Evolutionary conservation across 768 basidiomycete genomes (phyloP).

Genomic region (Panaeolus cyanescens): DNA sequence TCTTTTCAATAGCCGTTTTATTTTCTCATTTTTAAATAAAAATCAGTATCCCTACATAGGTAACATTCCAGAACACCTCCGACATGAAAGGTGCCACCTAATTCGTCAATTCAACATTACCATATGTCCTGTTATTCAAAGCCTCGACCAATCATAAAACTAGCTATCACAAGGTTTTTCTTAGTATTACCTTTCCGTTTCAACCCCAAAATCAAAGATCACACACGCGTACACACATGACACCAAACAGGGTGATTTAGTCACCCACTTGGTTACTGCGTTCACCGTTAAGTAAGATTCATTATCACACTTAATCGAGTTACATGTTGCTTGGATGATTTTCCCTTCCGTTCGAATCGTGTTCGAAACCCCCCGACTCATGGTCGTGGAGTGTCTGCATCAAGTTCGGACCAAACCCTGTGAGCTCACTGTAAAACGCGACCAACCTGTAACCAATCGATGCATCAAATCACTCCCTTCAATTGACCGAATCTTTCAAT

Average conservation of each 20-base stretch:
- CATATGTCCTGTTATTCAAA: background rate
- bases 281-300: background rate
- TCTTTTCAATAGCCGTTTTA: background rate
- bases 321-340: background rate
- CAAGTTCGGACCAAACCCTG: background rate
- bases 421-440: background rate
- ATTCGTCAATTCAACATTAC: background rate
- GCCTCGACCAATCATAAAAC: background rate
- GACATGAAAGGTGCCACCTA: background rate
- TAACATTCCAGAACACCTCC: background rate
- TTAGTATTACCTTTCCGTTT: background rate
- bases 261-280: background rate
- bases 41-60: background rate
- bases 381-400: background rate
- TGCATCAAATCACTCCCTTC: background rate
- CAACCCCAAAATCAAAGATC: background rate
- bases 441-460: background rate
- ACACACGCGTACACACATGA: constrained; percentile 1
- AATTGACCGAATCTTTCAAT: background rate
- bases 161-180: background rate
- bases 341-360: background rate
- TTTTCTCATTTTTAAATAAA: background rate
- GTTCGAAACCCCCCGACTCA: background rate
- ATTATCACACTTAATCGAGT: background rate
- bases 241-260: background rate